Evolutionary conservation across 257 asterid species (phyloP), one percentile per base, ranked within the genome.

Genomic region (Datura wrightii): DNA sequence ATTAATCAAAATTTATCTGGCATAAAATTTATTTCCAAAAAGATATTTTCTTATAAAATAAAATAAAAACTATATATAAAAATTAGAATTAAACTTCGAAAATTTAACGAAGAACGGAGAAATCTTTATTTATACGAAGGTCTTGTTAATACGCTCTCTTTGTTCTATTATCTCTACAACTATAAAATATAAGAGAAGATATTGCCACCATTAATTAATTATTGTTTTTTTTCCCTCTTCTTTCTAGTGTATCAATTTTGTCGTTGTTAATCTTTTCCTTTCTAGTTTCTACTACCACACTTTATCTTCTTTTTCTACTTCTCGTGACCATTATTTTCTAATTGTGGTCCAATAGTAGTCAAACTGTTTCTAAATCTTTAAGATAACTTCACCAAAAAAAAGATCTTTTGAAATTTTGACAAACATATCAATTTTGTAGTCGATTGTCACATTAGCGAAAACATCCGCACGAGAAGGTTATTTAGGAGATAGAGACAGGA

Each of bases 121-220:
- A n/a, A n/a, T n/a, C n/a, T n/a, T n/a, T n/a, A n/a, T n/a, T 24
- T 24, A 24, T 24, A 24, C 31, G 31, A 24, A 24, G 31, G 31
- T 24, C 31, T 24, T 24, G 31, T 24, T 24, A 24, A 24, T 24
- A 24, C 31, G 31, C 31, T 24, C 31, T 24, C 31, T 24, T 24
- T 24, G 19, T 14, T 66, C 10, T 66, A 37, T 36, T 66, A 36
- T 36, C 2, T 24, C 3, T 24, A 11, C 81, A 24, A 74, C 60
- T 19, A 46, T 15, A 62, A 65, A 82, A 65, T 46, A 48, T 46
- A 48, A 31, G 78, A 62, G 84, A 24, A 62, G 78, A 50, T 82
- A 9, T 46, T 62, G 78, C 59, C 18, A 11, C 44, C 62, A 82
- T 54, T 79, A 55, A 56, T 31, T 81, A 15, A 63, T 63, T 42